Base-by-base conservation (phyloP, 257 asterid genomes). In the Capsicum rhomboideum region DNA sequence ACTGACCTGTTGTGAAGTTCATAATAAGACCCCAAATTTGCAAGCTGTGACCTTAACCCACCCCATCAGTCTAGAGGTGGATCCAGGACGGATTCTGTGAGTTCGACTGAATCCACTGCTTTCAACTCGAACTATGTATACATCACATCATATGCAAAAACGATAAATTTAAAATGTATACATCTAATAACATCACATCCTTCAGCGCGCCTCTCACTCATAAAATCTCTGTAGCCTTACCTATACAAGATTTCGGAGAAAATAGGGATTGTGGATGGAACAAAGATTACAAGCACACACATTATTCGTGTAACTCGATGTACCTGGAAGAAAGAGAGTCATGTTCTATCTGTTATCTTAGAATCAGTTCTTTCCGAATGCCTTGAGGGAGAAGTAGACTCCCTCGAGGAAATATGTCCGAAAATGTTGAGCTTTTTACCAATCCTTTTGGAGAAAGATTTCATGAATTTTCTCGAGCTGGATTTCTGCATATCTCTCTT, bases 401-500 rank as follows among this genome's bases (percentile, higher is more conserved):
- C 97, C 87, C 92, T 89, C 0, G 97, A 94, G 40, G 92, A 92
- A 85, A 90, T 84, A 74, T 84, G 94, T n/a, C 90, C 94, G 63
- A 96, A 96, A 78, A 96, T 88, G 80, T 92, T 94, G 81, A 96
- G 69, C 80, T 90, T 74, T 2, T 74, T 94, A 18, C 92, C 90
- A 66, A 96, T 89, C 93, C 92, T 96, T 87, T 89, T 96, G 0
- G 98, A 94, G 83, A 96, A 91, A 7, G 98, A 92, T 83, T 87
- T 96, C 98, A 93, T 91, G 82, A 96, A 90, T 28, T 91, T 93
- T 37, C 91, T 74, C 5, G 99, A 93, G 84, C 87, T 77, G 0
- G 98, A 93, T 82, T 93, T 91, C 84, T 93, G 97, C 90, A 96
- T 90, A 86, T 89, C 91, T 90, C 94, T 94, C 97, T 96, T 96